These are phyloP conservation scores for Panicum miliaceum DNA, from an alignment of 176 grass and related monocot species.

Conservation along the genomic window DNA sequence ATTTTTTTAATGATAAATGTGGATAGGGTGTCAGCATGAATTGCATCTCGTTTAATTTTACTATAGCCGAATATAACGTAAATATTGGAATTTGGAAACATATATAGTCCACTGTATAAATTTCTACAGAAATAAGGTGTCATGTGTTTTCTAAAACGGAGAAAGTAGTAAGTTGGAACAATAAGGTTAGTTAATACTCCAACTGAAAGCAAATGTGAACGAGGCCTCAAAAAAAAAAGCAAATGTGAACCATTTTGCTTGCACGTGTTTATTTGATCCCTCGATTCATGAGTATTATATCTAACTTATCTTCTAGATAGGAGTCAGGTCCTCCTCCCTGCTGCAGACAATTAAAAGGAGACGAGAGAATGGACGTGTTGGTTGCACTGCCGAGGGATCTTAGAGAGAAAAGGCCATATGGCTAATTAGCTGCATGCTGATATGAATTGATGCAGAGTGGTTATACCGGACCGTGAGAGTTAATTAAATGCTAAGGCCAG, in stretches of 20 bases:
- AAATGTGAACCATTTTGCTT: background rate
- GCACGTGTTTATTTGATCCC: slow-evolving; percentile 18
- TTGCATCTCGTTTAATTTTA: background rate
- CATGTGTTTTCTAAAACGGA: background rate
- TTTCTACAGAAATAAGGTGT: too few species aligned
- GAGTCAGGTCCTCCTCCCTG: background rate
- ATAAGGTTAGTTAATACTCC: background rate
- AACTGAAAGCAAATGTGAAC: background rate
- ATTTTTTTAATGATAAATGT: background rate
- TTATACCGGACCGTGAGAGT: background rate
- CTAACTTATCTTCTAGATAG: background rate
- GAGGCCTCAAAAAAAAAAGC: too few species aligned
- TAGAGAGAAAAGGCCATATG: background rate
- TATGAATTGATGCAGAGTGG: background rate
- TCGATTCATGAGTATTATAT: background rate
- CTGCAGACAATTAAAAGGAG: background rate
- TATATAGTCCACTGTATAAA: background rate
- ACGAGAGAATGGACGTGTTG: background rate
- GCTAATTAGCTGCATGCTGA: background rate
- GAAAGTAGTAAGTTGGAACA: background rate
- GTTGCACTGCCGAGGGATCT: background rate
- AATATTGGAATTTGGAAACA: background rate
- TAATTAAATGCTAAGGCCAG: background rate
- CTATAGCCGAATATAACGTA: background rate
- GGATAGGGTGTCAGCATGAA: background rate